Evolutionary conservation across 495 filamentous ascomycete species (phyloP), one percentile per base, ranked within the genome.

Genomic region (Hypomontagnella monticulosa): DNA sequence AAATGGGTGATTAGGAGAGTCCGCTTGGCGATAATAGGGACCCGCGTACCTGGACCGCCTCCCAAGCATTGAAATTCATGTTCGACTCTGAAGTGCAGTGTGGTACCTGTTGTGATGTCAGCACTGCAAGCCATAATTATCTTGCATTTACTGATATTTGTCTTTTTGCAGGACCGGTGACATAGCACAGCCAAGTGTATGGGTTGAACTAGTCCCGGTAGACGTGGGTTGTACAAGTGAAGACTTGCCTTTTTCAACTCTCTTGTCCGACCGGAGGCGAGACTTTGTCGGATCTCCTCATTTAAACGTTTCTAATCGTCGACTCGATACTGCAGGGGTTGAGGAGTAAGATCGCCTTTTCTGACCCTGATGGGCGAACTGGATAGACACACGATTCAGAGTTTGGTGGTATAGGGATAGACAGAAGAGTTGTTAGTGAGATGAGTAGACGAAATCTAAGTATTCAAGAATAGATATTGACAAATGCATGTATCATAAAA

Each of bases 11-110:
- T 36, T 10, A 11, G 30, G 47, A 18, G 30, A 20, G 20, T 23
- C 5, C 11, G 15, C 47, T 50, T 50, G 47, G 47, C 47, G 47
- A 50, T 50, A 50, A 50, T 36, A 18, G 23, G 23, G 23, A 27
- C 23, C 23, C 23, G 23, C 6, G 23, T 27, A 27, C 23, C 23
- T 27, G 23, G 23, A 6, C 23, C 23, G 6, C 2, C 23, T 27
- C 2, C 23, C 23, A 2, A 6, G 23, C 34, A 50, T 50, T 12
- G 4, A 15, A 10, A 9, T 20, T 34, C 14, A 36, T 50, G 18
- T 12, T 14, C 34, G 8, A 34, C 8, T 18, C 47, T 8, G 6
- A 10, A 15, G 7, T 1, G 9, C 16, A 27, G 6, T 27, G 23
- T 27, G 23, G 23, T 27, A 27, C 23, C 23, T 50, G 11, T 19